Conservation (phyloP, 305 asterid genomes). For the Fraxinus velutina region DNA sequence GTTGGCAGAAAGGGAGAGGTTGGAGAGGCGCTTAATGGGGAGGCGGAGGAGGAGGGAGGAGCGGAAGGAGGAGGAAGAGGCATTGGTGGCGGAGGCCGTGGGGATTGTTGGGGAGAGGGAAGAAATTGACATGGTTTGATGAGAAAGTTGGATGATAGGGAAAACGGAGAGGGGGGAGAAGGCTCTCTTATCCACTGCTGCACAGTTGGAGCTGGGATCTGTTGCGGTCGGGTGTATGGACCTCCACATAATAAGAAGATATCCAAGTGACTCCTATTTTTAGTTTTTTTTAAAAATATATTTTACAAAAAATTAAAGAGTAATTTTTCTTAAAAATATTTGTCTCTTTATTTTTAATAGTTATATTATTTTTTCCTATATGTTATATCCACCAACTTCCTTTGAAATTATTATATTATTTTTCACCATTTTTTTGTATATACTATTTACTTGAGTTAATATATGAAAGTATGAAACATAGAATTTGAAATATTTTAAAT, state of each 20-base stretch:
- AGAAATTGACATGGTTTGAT: constrained; percentile 37
- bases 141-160: constrained; percentile 7
- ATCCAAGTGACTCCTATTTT: too few species aligned
- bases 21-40: constrained; percentile 39
- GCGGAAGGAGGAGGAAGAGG: constrained; percentile 33
- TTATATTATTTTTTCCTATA: too few species aligned
- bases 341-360: too few species aligned
- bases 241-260: too few species aligned
- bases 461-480: too few species aligned
- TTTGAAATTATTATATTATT: too few species aligned
- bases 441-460: too few species aligned
- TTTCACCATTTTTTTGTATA: too few species aligned
- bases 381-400: too few species aligned
- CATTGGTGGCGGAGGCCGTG: constrained; percentile 22
- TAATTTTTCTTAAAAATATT: too few species aligned
- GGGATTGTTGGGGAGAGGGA: constrained; percentile 41
- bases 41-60: constrained; percentile 49
- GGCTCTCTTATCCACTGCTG: constrained; percentile 30
- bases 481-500: too few species aligned
- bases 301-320: too few species aligned
- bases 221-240: neutral
- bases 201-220: neutral
- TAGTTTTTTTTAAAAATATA: neutral
- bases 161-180: neutral
- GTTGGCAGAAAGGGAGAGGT: constrained; percentile 40